phyloP scores from a whole-genome alignment of 2,329 filamentous ascomycete genomes.

The Mycosphaerella sp. region DNA sequence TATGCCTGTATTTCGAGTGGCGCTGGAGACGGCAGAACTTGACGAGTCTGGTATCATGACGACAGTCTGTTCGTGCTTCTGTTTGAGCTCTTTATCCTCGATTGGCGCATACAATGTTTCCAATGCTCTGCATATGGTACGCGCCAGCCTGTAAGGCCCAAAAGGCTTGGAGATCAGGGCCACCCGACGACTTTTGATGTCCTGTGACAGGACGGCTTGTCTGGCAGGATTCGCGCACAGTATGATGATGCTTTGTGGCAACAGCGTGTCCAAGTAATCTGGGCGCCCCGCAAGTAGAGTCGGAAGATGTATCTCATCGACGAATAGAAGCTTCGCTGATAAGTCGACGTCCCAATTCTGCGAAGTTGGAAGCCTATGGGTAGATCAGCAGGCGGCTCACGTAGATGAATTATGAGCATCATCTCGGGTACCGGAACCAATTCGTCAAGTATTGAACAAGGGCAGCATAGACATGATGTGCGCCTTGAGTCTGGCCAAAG shows the following conservation, averaged over 20 bases:
- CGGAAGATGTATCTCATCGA: conserved; percentile 25
- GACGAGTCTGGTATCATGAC: background rate
- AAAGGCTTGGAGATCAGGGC: conserved; percentile 21
- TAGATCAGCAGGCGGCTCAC: too few species aligned
- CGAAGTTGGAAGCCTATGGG: conserved; percentile 13
- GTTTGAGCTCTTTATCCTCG: background rate
- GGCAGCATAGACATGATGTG: conserved; percentile 19
- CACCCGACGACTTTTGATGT: conserved; percentile 19
- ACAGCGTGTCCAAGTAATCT: conserved; percentile 12
- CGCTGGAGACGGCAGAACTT: too few species aligned
- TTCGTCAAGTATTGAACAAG: conserved; percentile 20
- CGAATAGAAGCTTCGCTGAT: conserved; percentile 20
- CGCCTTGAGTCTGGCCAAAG: conserved; percentile 20
- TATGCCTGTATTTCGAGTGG: background rate
- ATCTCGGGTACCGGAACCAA: conserved; percentile 16
- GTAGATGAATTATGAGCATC: too few species aligned
- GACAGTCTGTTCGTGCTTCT: background rate
- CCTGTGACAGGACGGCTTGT: conserved; percentile 20
- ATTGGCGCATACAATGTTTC: conserved; percentile 5
- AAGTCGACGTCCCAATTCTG: conserved; percentile 22
- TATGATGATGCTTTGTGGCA: conserved; percentile 28
- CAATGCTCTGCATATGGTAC: conserved; percentile 12
- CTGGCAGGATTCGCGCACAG: conserved; percentile 31
- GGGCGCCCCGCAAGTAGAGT: conserved; percentile 16
- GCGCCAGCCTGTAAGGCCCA: conserved; percentile 21